phyloP scores from a whole-genome alignment of 345 rosid species.

The Pistacia atlantica region DNA sequence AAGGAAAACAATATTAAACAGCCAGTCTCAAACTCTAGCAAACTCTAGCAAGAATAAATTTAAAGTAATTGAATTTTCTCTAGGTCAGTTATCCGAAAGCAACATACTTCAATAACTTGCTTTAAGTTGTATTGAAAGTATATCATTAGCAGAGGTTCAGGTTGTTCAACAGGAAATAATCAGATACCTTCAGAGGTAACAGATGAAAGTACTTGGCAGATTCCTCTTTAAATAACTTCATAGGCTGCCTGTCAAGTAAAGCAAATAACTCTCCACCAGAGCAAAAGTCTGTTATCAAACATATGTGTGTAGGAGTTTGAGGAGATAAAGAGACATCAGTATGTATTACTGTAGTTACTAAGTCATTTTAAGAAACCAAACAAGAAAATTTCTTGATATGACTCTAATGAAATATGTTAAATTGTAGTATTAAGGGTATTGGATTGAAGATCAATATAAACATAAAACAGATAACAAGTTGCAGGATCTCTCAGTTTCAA shows the following conservation, averaged over 20 bases:
- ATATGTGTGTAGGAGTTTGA: constrained; percentile 89
- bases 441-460: neutral
- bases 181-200: neutral
- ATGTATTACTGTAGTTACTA: neutral
- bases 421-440: neutral
- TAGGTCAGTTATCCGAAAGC: constrained; percentile 1
- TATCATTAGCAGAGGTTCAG: constrained; percentile 2
- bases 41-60: neutral
- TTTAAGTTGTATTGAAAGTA: neutral
- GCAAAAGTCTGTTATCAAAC: constrained; percentile 94
- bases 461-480: neutral
- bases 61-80: neutral
- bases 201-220: constrained; percentile 42
- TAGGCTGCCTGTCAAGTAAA: constrained; percentile 87
- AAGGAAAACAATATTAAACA: neutral
- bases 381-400: constrained; percentile 1
- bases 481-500: neutral
- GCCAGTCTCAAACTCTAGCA: neutral
- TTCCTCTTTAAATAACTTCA: constrained; percentile 82
- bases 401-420: neutral
- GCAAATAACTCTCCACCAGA: constrained; percentile 96
- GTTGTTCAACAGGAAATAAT: neutral
- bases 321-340: constrained; percentile 31
- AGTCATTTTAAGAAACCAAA: constrained; percentile 9
- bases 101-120: neutral